Base-by-base conservation (phyloP, 2,329 filamentous ascomycete species). In the Corniculantispora saksenae region DNA sequence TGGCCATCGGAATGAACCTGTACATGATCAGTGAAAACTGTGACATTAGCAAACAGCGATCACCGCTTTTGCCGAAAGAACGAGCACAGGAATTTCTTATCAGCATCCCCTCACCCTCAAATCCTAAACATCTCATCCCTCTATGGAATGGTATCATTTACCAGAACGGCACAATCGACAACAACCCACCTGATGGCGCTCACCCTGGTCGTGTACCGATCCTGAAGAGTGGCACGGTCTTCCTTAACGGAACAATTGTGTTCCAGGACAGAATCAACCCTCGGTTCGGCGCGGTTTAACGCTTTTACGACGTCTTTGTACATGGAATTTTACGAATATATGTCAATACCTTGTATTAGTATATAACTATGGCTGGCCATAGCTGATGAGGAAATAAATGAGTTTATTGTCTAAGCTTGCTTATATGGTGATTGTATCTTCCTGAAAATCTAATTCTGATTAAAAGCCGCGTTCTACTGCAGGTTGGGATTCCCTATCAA, bases 21-120 rank as follows among this genome's bases (percentile, higher is more conserved):
- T 77, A 76, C 64, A 72, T 73, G 70, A 66, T 72, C 19, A 76
- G 74, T 60, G 72, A 77, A 67, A 77, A 77, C 67, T 77, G 76
- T 66, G 60, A 69, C 10, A 67, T 74, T 21, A 68, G 60, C 57
- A 66, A 53, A 64, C 57, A 61, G 50, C 67, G 68, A n/a, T 70
- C 71, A 9, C 73, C 73, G 1, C 61, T 76, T 29, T 57, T 75
- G 9, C 48, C 68, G 2, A 40, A 53, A 15, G n/a, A n/a, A n/a
- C n/a, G n/a, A n/a, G 25, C 29, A 1, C 7, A 45, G 12, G 29
- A 43, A 1, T 50, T 29, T 3, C 5, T 48, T 29, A 15, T 61
- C n/a, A 43, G 48, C 48, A 29, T 40, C 23, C 35, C 50, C 2
- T 32, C 63, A 3, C n/a, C 23, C 5, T 53, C 25, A 2, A 29